Evolutionary conservation across 2,329 filamentous ascomycete genomes (phyloP).

Genomic region (Pleoardoris graminearum): DNA sequence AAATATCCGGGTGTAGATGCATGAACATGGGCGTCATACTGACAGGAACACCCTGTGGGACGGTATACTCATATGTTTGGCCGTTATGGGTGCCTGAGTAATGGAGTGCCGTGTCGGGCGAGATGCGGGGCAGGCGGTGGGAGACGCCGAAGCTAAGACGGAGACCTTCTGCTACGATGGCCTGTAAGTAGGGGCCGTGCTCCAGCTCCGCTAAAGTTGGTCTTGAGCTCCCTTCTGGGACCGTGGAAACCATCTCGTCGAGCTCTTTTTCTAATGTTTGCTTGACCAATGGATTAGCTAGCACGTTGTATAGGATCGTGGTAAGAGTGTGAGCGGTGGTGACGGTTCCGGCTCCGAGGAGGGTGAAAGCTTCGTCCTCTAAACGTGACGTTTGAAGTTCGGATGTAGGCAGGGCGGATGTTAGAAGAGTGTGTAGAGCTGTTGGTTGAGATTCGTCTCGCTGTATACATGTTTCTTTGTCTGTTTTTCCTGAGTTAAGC

Average conservation of each 20-base stretch:
- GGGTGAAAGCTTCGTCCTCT: conserved; percentile 16
- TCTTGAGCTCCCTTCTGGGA: not conserved
- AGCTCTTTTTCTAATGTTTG: conserved; percentile 11
- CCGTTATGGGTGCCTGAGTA: conserved; percentile 5
- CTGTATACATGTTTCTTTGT: not conserved
- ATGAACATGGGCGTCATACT: conserved; percentile 34
- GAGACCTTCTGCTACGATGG: conserved; percentile 30
- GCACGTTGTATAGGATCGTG: conserved; percentile 20
- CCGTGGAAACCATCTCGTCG: conserved; percentile 9
- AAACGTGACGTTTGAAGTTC: conserved; percentile 19
- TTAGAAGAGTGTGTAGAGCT: conserved; percentile 14
- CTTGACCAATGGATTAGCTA: conserved; percentile 12
- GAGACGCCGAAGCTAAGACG: conserved; percentile 25
- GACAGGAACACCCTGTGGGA: conserved; percentile 24
- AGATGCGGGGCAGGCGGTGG: conserved; percentile 16
- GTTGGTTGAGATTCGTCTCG: conserved; percentile 13
- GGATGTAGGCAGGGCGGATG: conserved; percentile 12
- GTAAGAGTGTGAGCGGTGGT: conserved; percentile 45
- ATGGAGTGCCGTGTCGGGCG: conserved; percentile 8
- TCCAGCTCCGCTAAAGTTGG: conserved; percentile 6
- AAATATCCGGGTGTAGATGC: conserved; percentile 24
- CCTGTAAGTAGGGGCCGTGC: conserved; percentile 20
- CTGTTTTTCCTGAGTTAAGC: not conserved
- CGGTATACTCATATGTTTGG: conserved; percentile 8
- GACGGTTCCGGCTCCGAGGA: conserved; percentile 43